Percentiles rank a stretch among this genome's conserved stretches.
Evolutionary conservation across 805 yeast genomes (phyloP).

Genomic region (Teunomyces aglyptinius): DNA sequence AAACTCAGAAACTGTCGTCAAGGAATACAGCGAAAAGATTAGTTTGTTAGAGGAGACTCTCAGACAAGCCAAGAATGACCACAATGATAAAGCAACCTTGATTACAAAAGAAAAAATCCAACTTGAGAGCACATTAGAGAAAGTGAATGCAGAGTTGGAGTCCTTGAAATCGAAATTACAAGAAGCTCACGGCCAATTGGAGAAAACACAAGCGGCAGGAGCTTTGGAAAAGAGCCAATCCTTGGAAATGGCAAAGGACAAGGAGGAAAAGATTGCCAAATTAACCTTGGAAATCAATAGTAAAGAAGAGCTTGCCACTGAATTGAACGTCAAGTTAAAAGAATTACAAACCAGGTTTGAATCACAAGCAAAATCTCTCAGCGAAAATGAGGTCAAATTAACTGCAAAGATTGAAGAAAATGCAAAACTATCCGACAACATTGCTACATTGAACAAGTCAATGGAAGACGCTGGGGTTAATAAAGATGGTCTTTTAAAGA

Average conservation of each 20-base stretch:
- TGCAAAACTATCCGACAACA: not conserved
- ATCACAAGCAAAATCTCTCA: constrained; percentile 1
- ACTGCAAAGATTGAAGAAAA: not conserved
- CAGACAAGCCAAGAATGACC: constrained; percentile 11
- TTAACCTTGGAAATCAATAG: not conserved
- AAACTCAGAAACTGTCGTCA: constrained; percentile 48
- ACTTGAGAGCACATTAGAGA: constrained; percentile 6
- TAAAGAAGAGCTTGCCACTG: not conserved
- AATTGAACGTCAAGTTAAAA: not conserved
- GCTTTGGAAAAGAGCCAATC: not conserved
- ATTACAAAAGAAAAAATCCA: constrained; percentile 9
- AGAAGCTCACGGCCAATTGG: constrained; percentile 1
- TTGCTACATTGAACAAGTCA: not conserved
- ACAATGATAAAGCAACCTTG: constrained; percentile 8
- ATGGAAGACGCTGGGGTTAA: not conserved
- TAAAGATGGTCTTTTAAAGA: not conserved
- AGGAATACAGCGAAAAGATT: constrained; percentile 49
- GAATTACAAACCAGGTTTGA: constrained; percentile 3
- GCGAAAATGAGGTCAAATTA: not conserved
- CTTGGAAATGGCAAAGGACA: not conserved
- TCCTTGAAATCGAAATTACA: constrained; percentile 12
- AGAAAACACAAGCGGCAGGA: not conserved
- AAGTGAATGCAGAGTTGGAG: constrained; percentile 8
- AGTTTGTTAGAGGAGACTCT: constrained; percentile 39
- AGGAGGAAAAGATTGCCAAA: not conserved